Evolutionary conservation across 305 asterid genomes (phyloP).

Genomic region (Fraxinus ornus): DNA sequence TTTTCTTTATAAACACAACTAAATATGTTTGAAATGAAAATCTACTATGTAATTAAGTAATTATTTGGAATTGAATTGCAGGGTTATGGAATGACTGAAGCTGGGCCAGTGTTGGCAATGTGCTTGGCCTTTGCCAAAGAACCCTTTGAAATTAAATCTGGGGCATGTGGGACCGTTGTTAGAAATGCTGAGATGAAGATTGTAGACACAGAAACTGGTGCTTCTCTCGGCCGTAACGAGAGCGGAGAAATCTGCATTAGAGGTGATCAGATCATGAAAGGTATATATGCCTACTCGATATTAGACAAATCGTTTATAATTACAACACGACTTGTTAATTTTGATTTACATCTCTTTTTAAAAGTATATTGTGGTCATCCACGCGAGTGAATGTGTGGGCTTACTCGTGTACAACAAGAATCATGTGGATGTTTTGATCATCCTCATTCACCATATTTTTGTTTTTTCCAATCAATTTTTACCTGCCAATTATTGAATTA

Average conservation of each 20-base stretch:
- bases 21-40: not conserved
- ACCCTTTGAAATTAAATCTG: conserved; percentile 68
- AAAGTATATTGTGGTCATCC: not conserved
- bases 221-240: conserved; percentile 58
- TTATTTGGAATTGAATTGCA: conserved; percentile 12
- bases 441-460: not conserved
- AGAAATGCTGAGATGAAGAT: conserved; percentile 88
- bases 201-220: conserved; percentile 62
- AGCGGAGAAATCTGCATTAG: conserved; percentile 82
- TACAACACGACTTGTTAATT: not conserved
- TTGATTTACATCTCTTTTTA: not conserved
- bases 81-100: conserved; percentile 98
- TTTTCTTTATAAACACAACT: not conserved
- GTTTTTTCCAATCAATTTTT: not conserved
- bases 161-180: conserved; percentile 85
- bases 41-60: not conserved
- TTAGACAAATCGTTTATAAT: not conserved
- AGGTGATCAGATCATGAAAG: conserved; percentile 95
- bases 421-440: not conserved
- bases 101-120: conserved; percentile 86
- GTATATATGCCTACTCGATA: conserved; percentile 21
- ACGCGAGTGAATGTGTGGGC: not conserved
- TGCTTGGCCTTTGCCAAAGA: conserved; percentile 83
- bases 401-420: not conserved
- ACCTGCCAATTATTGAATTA: not conserved